Base-by-base conservation (phyloP, 768 basidiomycete genomes). In the Amanita subjunquillea region DNA sequence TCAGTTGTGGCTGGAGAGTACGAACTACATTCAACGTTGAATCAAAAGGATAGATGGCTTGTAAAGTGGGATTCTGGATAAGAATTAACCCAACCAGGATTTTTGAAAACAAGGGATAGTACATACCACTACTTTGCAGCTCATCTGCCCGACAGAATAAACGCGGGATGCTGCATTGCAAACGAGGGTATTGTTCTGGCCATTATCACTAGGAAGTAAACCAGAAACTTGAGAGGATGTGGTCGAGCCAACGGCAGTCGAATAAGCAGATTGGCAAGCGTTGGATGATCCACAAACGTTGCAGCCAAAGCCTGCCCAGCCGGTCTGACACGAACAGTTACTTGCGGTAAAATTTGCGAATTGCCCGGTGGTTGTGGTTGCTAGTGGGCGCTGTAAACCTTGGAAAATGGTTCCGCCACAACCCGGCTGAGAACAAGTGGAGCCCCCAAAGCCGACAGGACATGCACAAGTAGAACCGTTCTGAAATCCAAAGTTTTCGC, bases 351-450 rank as follows among this genome's bases (percentile, higher is more conserved):
- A 60, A 62, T 94, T 92, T 12, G 80, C 73, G 43, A 79, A 79
- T 10, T 65, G 67, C 2, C 72, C 71, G 0, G 69, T 63, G 37
- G 71, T 63, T 29, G 63, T 52, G 15, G 75, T 62, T 10, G 78
- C 67, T 45, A 85, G 63, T 38, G 80, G 65, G n/a, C 82, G 77
- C 47, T 71, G 62, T 2, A 78, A 64, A 51, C 84, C 86, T 60
- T 91, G 81, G 62, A 86, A 91, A 41, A 95, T 79, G 48, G 80
- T 85, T 2, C 90, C 90, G 9, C 87, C 87, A 55, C 93, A 96
- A 1, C 75, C 80, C 0, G 86, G 79, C 53, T 77, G 72, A 1
- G 79, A 73, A 61, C 91, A 92, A 20, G 75, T 77, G 25, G 77
- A 50, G 6, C 86, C 88, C 9, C 86, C 87, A 61, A 89, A 91